Percentiles rank a stretch among this genome's conserved stretches.
These are phyloP conservation scores for Coprinellus micaceus DNA, from an alignment of 768 basidiomycete species.

Conservation along the genomic window DNA sequence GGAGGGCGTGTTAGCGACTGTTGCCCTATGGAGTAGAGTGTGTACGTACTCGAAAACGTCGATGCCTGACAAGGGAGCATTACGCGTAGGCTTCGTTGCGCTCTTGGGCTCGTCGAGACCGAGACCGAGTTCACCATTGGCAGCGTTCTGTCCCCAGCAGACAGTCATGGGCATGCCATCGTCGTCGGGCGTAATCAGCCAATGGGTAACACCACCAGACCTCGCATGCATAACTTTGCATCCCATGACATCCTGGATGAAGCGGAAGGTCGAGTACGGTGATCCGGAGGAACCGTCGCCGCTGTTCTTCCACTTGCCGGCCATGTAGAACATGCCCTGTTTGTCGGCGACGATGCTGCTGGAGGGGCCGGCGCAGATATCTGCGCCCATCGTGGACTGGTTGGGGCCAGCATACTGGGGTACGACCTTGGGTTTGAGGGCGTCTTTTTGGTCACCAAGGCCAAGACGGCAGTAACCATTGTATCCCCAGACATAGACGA, in stretches of 20 bases:
- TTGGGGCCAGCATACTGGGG: slow-evolving; percentile 83
- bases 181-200: slow-evolving; percentile 71
- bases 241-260: slow-evolving; percentile 83
- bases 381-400: slow-evolving; percentile 55
- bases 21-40: not conserved
- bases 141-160: slow-evolving; percentile 82
- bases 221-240: slow-evolving; percentile 70
- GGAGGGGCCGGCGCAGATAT: slow-evolving; percentile 75
- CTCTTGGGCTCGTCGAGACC: slow-evolving; percentile 82
- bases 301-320: slow-evolving; percentile 92
- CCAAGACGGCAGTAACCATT: slow-evolving; percentile 92
- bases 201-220: slow-evolving; percentile 89
- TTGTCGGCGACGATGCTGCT: slow-evolving; percentile 82
- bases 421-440: slow-evolving; percentile 74
- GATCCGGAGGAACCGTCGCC: slow-evolving; percentile 93
- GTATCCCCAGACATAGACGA: slow-evolving; percentile 84
- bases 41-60: slow-evolving; percentile 67
- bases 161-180: slow-evolving; percentile 79
- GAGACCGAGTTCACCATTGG: slow-evolving; percentile 83
- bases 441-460: slow-evolving; percentile 80
- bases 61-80: slow-evolving; percentile 69
- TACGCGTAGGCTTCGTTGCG: slow-evolving; percentile 74
- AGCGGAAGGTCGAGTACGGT: slow-evolving; percentile 83
- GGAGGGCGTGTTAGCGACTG: not conserved
- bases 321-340: slow-evolving; percentile 85